phyloP scores from a whole-genome alignment of 352 stramenopile species.

The Pythium dissotocum region DNA sequence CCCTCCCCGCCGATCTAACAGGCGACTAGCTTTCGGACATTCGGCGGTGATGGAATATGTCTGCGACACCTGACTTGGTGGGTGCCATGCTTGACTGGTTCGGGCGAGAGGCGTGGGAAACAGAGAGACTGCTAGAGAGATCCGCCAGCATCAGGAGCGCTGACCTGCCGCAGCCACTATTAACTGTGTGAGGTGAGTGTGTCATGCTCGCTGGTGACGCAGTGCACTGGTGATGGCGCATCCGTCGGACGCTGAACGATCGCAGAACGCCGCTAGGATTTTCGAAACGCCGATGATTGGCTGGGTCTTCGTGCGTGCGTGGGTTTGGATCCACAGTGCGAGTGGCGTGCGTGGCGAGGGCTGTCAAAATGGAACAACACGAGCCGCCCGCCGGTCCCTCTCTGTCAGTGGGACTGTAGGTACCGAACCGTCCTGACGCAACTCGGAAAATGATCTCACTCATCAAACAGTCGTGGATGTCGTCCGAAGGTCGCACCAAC shows the following conservation, averaged over 20 bases:
- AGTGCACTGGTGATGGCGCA: neutral
- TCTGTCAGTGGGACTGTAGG: neutral
- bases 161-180: neutral
- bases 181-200: neutral
- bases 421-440: neutral
- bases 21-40: too few relatives aligned
- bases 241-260: neutral
- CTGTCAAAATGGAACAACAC: slow-evolving; percentile 6
- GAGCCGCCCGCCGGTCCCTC: neutral
- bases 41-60: too few relatives aligned
- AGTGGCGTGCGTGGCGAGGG: neutral
- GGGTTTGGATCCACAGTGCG: neutral
- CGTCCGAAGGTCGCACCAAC: neutral
- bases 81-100: neutral
- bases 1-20: neutral
- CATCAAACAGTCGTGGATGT: neutral
- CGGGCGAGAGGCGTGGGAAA: neutral
- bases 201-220: neutral
- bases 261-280: neutral
- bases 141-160: neutral
- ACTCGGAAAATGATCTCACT: neutral
- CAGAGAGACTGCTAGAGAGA: neutral
- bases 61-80: neutral
- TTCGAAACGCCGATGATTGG: slow-evolving; percentile 5
- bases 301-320: neutral